A percentile compares a stretch with the other conserved stretches of the same genome.
These are phyloP conservation scores for Tagetes erecta DNA, from an alignment of 129 eudicot species.

Conservation along the genomic window DNA sequence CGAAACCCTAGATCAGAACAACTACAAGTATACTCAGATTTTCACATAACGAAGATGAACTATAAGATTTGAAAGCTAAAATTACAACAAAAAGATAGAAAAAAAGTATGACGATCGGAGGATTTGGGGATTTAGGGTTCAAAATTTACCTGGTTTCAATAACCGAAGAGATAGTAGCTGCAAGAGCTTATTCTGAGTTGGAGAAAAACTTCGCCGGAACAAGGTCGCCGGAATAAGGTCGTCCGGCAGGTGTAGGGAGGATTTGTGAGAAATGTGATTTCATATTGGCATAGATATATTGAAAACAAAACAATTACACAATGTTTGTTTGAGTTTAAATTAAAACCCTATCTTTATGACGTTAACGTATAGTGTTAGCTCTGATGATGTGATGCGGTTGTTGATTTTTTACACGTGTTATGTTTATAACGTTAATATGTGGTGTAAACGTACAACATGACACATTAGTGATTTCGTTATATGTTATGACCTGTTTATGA, in stretches of 20 bases:
- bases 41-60: neutral
- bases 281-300: too few relatives aligned
- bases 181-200: neutral
- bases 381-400: too few relatives aligned
- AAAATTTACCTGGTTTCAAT: constrained; percentile 16
- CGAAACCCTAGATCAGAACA: constrained; percentile 27
- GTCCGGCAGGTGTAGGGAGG: constrained; percentile 26
- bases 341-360: too few relatives aligned
- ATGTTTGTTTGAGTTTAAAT: too few relatives aligned
- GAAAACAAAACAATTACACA: too few relatives aligned
- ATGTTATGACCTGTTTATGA: too few relatives aligned
- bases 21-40: neutral
- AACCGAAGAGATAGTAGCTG: neutral
- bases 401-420: too few relatives aligned
- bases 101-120: constrained; percentile 3
- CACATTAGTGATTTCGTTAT: too few relatives aligned
- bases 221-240: constrained; percentile 9
- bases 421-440: too few relatives aligned
- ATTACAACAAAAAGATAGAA: neutral
- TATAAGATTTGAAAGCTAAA: neutral
- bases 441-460: too few relatives aligned
- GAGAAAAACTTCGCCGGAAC: neutral
- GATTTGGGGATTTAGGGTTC: constrained; percentile 30
- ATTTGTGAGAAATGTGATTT: neutral
- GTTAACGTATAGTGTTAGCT: too few relatives aligned